Evolutionary conservation across 1,284 basidiomycete genomes (phyloP).

Genomic region (Taiwanofungus camphoratus): DNA sequence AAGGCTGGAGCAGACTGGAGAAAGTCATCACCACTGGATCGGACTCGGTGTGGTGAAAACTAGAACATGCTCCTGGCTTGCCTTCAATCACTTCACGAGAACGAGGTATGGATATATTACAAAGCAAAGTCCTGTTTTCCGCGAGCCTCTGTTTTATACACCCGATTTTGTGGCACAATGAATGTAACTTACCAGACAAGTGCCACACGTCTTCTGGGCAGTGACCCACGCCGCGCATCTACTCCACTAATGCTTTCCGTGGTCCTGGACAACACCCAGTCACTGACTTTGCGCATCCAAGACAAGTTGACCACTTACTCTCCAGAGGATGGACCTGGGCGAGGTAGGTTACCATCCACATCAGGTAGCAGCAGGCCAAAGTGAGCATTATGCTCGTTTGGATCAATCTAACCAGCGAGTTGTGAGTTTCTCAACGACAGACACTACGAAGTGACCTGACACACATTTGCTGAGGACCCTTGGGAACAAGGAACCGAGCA

Average conservation of each 20-base stretch:
- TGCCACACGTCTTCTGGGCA: too few relatives aligned
- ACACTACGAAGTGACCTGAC: too few relatives aligned
- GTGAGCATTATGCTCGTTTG: conserved; percentile 76
- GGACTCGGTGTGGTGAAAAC: too few relatives aligned
- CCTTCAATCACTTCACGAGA: too few relatives aligned
- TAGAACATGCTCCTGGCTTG: too few relatives aligned
- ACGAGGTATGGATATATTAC: too few relatives aligned
- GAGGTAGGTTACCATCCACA: conserved; percentile 94
- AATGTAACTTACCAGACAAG: too few relatives aligned
- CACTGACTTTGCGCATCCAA: background rate
- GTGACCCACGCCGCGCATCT: conserved; percentile 14
- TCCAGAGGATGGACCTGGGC: conserved; percentile 88
- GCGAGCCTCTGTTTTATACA: too few relatives aligned
- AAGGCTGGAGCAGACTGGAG: too few relatives aligned
- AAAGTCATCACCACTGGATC: too few relatives aligned
- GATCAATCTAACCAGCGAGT: conserved; percentile 52
- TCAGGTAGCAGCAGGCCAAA: conserved; percentile 79
- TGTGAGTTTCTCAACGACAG: background rate
- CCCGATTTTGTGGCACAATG: too few relatives aligned
- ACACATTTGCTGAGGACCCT: conserved; percentile 85
- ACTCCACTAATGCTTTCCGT: conserved; percentile 17
- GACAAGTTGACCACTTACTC: conserved; percentile 40
- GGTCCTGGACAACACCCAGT: conserved; percentile 16
- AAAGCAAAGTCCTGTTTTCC: too few relatives aligned
- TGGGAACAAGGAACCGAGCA: conserved; percentile 69